Evolutionary conservation across 495 filamentous ascomycete species (phyloP), one percentile per base, ranked within the genome.

Genomic region (Podospora pseudoanserina): DNA sequence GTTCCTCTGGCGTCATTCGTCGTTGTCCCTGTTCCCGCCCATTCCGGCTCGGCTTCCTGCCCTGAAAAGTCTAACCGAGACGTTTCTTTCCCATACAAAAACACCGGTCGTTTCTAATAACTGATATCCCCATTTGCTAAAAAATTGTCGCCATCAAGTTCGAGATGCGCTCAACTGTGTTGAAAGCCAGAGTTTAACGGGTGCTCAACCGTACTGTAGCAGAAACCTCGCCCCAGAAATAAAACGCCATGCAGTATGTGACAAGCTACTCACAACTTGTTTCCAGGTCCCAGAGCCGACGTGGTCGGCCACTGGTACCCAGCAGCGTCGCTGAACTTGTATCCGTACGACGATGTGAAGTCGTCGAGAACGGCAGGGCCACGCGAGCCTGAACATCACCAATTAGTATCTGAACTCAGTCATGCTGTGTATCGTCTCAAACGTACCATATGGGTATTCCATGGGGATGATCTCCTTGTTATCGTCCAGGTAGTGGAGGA

Each of bases 401-500:
- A 23, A 23, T 39, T 54, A 54, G 6, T 28, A 64, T 53, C 6
- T 1, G 5, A 23, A 44, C 3, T 59, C 11, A 3, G 19, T 19
- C 19, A 5, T 16, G 2, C 27, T 7, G 23, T 23, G 0, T 7
- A 15, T n/a, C 3, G 23, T 49, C 15, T 53, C n/a, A 20, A 20
- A 81, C 93, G 80, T 81, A 97, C 95, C 96, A 79, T 99, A 99
- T 61, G 96, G 94, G 83, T 99, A 99, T 78, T 97, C 96, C 96
- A 99, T 99, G 32, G 96, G 96, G 69, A 96, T 91, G 65, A 99
- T 98, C 82, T 99, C 96, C 84, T 95, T 94, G 83, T 97, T 97
- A 77, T 95, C 92, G 73, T 99, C 96, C 49, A 99, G 86, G 81
- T 99, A 99, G 81, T 98, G 96, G 74, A 99, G 84, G 54, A 99